Evolutionary conservation across 306 rosid species (phyloP).

Genomic region (Carpinus fangiana): DNA sequence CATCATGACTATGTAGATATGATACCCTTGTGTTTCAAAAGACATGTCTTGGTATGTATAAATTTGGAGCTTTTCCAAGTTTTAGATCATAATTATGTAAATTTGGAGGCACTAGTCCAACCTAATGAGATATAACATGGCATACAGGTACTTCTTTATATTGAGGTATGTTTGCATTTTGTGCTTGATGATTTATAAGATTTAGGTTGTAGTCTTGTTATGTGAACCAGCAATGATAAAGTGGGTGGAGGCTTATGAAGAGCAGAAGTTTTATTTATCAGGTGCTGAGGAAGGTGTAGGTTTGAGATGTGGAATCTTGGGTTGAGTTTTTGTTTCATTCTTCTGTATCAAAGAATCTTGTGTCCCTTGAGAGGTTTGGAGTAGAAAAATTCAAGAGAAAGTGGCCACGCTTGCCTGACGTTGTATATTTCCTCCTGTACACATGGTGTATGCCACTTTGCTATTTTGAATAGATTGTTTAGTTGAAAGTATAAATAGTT

Average conservation of each 20-base stretch:
- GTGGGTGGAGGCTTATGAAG: too few species aligned
- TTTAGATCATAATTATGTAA: background rate
- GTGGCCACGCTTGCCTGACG: background rate
- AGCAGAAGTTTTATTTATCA: background rate
- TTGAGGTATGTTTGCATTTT: background rate
- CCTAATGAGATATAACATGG: background rate
- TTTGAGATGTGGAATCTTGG: background rate
- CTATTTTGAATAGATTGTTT: background rate
- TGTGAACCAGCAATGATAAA: too few species aligned
- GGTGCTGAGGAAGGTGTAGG: background rate
- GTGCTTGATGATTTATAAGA: background rate
- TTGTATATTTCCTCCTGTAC: background rate
- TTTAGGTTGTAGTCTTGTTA: background rate
- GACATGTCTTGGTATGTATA: background rate
- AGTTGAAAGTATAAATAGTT: background rate
- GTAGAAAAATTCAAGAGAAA: background rate
- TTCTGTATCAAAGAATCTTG: too few species aligned
- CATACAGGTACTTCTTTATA: background rate
- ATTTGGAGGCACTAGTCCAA: background rate
- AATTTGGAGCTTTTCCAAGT: background rate
- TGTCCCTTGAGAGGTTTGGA: background rate
- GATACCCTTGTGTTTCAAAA: background rate
- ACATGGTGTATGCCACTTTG: background rate
- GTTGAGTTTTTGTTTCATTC: background rate
- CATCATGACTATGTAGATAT: background rate